phyloP scores from a whole-genome alignment of 2,329 filamentous ascomycete genomes.

The Chaetomium strumarium region DNA sequence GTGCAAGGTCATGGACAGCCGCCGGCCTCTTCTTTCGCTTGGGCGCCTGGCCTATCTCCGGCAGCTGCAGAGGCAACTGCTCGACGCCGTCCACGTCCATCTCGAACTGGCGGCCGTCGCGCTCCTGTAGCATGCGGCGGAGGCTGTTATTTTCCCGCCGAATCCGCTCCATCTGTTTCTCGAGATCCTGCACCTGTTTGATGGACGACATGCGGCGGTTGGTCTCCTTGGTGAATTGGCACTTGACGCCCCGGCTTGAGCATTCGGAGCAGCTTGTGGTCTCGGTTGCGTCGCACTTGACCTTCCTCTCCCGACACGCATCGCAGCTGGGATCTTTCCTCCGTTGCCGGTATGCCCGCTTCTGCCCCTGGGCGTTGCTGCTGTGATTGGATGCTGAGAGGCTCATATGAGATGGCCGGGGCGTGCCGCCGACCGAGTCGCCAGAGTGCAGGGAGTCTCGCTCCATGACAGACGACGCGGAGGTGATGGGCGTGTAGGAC shows the following conservation, averaged over 20 bases:
- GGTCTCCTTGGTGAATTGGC: constrained; percentile 98
- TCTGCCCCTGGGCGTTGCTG: constrained; percentile 60
- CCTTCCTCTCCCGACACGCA: constrained; percentile 81
- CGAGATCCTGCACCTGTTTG: constrained; percentile 96
- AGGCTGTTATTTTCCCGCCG: constrained; percentile 74
- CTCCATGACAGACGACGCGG: constrained; percentile 46
- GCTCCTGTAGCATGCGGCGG: constrained; percentile 41
- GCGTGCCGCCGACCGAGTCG: constrained; percentile 52
- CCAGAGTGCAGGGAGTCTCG: constrained; percentile 55
- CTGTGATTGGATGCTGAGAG: constrained; percentile 29
- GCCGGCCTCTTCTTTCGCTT: constrained; percentile 56
- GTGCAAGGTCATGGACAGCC: constrained; percentile 61
- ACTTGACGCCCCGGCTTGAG: constrained; percentile 92
- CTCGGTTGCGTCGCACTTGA: constrained; percentile 93
- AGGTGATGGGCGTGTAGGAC: constrained; percentile 47
- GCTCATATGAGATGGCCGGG: constrained; percentile 37
- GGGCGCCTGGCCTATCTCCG: constrained; percentile 60
- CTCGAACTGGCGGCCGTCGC: constrained; percentile 41
- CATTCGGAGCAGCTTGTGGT: constrained; percentile 96
- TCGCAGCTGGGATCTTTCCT: constrained; percentile 97
- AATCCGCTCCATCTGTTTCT: constrained; percentile 78
- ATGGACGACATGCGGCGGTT: constrained; percentile 98
- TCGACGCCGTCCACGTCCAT: constrained; percentile 43
- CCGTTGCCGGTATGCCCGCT: constrained; percentile 88
- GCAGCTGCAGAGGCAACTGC: constrained; percentile 51